Evolutionary conservation across 1,139 yeast genomes (phyloP).

Genomic region (Yamadazyma diddensiae): DNA sequence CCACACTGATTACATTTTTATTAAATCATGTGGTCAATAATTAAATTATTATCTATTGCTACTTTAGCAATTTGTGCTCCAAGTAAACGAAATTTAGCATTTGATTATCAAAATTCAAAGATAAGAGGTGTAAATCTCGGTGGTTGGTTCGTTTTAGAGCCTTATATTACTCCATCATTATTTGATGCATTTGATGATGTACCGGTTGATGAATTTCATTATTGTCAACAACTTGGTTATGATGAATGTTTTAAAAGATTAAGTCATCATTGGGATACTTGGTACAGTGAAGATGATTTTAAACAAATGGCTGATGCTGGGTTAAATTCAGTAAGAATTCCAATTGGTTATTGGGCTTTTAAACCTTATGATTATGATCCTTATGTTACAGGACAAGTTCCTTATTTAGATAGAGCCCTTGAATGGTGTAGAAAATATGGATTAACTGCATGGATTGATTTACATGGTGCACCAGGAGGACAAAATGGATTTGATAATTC

Average conservation of each 20-base stretch:
- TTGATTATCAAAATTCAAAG: conserved; percentile 51
- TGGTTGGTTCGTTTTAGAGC: conserved; percentile 88
- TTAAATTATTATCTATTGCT: too few relatives aligned
- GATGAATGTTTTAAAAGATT: conserved; percentile 52
- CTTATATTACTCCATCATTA: conserved; percentile 81
- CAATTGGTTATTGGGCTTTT: conserved; percentile 97
- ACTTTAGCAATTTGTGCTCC: conserved; percentile 1
- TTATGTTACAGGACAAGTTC: conserved; percentile 80
- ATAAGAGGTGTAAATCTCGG: conserved; percentile 84
- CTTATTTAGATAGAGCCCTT: conserved; percentile 71
- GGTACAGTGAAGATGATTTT: conserved; percentile 77
- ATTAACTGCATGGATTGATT: conserved; percentile 83
- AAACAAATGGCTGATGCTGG: conserved; percentile 60
- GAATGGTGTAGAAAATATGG: conserved; percentile 66
- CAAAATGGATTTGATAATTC: conserved; percentile 97
- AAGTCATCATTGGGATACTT: conserved; percentile 72
- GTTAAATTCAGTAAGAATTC: conserved; percentile 82
- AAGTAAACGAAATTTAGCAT: conserved; percentile 14
- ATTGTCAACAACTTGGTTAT: conserved; percentile 60
- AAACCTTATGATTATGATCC: conserved; percentile 65
- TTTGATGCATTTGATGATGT: conserved; percentile 51
- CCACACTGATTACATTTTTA: too few relatives aligned
- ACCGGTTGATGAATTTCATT: conserved; percentile 88
- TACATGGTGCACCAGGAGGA: conserved; percentile 97
- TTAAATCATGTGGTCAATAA: too few relatives aligned